phyloP scores from a whole-genome alignment of 768 basidiomycete species.

The Boletus sp. region DNA sequence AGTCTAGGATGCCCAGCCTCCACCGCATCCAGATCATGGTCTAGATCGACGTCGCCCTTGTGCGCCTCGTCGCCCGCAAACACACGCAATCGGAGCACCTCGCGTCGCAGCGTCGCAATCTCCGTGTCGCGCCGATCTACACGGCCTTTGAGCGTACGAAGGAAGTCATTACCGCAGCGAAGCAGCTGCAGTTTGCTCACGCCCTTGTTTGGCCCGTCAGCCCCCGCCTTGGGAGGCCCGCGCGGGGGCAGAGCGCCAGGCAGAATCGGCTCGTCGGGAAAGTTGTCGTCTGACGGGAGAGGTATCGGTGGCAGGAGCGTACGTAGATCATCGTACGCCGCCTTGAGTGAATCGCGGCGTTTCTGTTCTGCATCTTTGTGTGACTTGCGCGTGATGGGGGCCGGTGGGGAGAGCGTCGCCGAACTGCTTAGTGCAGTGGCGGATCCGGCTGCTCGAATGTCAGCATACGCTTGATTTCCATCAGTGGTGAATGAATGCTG shows the following conservation, averaged over 20 bases:
- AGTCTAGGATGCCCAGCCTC: slow-evolving; percentile 22
- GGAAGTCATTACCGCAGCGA: slow-evolving; percentile 88
- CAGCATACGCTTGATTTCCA: neutral
- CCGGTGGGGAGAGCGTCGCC: slow-evolving; percentile 32
- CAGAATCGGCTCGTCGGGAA: slow-evolving; percentile 68
- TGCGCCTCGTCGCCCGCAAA: slow-evolving; percentile 26
- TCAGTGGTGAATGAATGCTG: neutral
- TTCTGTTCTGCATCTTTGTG: slow-evolving; percentile 98
- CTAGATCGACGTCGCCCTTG: slow-evolving; percentile 26
- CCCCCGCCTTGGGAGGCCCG: slow-evolving; percentile 79
- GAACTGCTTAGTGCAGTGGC: slow-evolving; percentile 27
- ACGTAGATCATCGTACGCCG: slow-evolving; percentile 85
- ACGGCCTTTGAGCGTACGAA: slow-evolving; percentile 71
- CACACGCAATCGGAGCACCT: slow-evolving; percentile 59
- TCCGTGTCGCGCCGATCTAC: slow-evolving; percentile 81
- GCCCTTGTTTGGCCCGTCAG: slow-evolving; percentile 91
- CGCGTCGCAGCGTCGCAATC: slow-evolving; percentile 62
- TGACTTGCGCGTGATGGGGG: slow-evolving; percentile 66
- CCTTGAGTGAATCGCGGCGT: slow-evolving; percentile 93
- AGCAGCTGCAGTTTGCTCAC: slow-evolving; percentile 93
- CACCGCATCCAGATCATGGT: slow-evolving; percentile 31
- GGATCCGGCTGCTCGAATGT: slow-evolving; percentile 33
- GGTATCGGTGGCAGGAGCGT: slow-evolving; percentile 85
- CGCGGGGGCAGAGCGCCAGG: slow-evolving; percentile 90
- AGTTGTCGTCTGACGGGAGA: slow-evolving; percentile 71